These are phyloP conservation scores for Annulohypoxylon bovei DNA, from an alignment of 495 filamentous ascomycete species.

Conservation along the genomic window DNA sequence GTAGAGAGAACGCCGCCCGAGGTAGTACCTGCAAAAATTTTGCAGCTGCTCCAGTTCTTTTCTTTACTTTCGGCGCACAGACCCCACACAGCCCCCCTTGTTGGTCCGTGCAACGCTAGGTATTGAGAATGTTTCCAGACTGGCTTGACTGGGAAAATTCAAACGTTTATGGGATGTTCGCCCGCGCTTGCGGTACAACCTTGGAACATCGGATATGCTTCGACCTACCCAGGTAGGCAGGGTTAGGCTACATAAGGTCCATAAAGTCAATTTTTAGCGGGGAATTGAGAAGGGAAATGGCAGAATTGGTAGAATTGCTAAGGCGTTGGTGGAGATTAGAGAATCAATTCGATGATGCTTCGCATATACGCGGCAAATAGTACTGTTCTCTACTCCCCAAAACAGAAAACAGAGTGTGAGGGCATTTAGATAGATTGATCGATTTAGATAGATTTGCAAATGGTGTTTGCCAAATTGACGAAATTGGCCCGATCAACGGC, in stretches of 20 bases:
- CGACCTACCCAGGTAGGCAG: neutral
- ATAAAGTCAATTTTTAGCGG: conserved; percentile 2
- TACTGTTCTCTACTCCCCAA: neutral
- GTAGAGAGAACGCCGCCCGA: conserved; percentile 35
- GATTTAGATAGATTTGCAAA: conserved; percentile 1
- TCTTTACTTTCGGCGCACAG: conserved; percentile 25
- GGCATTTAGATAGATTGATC: conserved; percentile 2
- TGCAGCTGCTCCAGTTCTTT: neutral
- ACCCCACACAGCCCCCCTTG: conserved; percentile 15
- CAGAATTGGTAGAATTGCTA: neutral
- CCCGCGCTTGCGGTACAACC: conserved; percentile 7
- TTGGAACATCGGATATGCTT: neutral
- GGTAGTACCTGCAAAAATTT: conserved; percentile 34
- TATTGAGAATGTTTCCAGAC: neutral
- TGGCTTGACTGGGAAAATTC: neutral
- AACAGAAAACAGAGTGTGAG: neutral
- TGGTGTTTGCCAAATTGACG: conserved; percentile 4
- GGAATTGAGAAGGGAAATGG: neutral
- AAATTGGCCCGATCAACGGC: neutral
- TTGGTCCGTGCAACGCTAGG: conserved; percentile 15
- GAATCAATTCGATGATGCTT: neutral
- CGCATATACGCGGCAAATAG: conserved; percentile 11
- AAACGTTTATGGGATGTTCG: neutral
- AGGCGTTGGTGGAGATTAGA: neutral
- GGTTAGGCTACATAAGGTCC: neutral